These are phyloP conservation scores for Cutaneotrichosporon sp. DNA, from an alignment of 1,284 basidiomycete species.

Conservation along the genomic window DNA sequence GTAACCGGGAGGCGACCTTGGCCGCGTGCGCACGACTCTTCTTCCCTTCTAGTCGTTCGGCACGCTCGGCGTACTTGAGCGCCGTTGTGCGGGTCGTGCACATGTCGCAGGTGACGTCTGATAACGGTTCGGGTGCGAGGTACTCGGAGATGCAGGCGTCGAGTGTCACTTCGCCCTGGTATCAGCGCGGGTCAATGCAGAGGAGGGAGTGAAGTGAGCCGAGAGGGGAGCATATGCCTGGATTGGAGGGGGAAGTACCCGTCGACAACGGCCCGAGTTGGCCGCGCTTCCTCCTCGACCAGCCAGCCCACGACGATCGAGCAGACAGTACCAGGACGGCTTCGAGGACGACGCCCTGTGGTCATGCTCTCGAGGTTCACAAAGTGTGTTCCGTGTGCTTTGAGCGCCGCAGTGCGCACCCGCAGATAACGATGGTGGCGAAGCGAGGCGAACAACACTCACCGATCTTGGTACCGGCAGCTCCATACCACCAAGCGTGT, in stretches of 20 bases:
- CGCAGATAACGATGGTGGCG: slow-evolving; percentile 22
- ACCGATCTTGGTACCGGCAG: slow-evolving; percentile 47
- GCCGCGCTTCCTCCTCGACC: too few relatives aligned
- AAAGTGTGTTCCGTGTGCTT: too few relatives aligned
- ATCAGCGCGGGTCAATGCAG: slow-evolving; percentile 39
- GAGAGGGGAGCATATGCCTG: too few relatives aligned
- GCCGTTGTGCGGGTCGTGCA: slow-evolving; percentile 53
- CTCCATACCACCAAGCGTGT: slow-evolving; percentile 51
- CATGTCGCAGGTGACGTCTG: slow-evolving; percentile 55
- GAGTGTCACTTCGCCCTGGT: slow-evolving; percentile 51
- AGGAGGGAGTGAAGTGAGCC: slow-evolving; percentile 34
- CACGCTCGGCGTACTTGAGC: slow-evolving; percentile 38
- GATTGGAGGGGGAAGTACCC: too few relatives aligned
- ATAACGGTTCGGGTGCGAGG: slow-evolving; percentile 54
- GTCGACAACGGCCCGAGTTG: too few relatives aligned
- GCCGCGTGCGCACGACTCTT: slow-evolving; percentile 71
- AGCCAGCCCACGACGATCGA: too few relatives aligned
- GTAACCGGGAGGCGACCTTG: slow-evolving; percentile 63
- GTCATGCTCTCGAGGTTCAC: too few relatives aligned
- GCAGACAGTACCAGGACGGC: too few relatives aligned
- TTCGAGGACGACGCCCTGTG: too few relatives aligned
- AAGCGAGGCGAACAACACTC: slow-evolving; percentile 38
- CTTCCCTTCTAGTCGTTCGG: slow-evolving; percentile 20
- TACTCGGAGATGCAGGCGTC: slow-evolving; percentile 54
- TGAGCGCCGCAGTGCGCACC: too few relatives aligned